Conservation (phyloP, 768 basidiomycete genomes). For the Leccinum subgranulosum region DNA sequence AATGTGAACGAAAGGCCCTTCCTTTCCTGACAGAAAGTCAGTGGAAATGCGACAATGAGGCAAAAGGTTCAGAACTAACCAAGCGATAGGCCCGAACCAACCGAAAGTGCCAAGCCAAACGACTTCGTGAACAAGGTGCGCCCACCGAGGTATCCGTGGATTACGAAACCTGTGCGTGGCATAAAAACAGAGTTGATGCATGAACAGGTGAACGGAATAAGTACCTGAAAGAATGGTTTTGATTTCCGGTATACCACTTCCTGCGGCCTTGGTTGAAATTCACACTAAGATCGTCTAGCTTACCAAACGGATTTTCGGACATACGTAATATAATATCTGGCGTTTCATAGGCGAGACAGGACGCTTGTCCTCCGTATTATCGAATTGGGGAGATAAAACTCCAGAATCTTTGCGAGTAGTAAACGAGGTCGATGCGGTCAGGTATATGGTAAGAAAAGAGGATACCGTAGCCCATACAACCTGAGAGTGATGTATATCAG, state of each 20-base stretch:
- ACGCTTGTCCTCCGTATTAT: slow-evolving; percentile 28
- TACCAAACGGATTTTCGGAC: slow-evolving; percentile 26
- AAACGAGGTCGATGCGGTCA: slow-evolving; percentile 89
- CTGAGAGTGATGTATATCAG: slow-evolving; percentile 36
- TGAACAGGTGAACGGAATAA: neutral
- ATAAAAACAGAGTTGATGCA: slow-evolving; percentile 10
- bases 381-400: slow-evolving; percentile 52
- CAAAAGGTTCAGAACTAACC: slow-evolving; percentile 39
- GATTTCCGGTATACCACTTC: slow-evolving; percentile 95
- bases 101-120: slow-evolving; percentile 83
- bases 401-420: slow-evolving; percentile 86
- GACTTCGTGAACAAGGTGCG: slow-evolving; percentile 89
- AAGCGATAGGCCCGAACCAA: slow-evolving; percentile 87
- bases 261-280: slow-evolving; percentile 64
- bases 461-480: slow-evolving; percentile 69
- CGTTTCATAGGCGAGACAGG: slow-evolving; percentile 42
- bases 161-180: slow-evolving; percentile 71
- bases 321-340: slow-evolving; percentile 79
- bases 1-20: slow-evolving; percentile 87
- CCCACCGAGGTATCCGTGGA: slow-evolving; percentile 93
- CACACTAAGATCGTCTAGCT: slow-evolving; percentile 12
- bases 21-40: slow-evolving; percentile 45
- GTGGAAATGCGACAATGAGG: neutral
- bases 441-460: slow-evolving; percentile 75
- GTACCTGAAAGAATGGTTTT: slow-evolving; percentile 88